Conservation (phyloP, 2,329 filamentous ascomycete species). For the Cercospora sojina region DNA sequence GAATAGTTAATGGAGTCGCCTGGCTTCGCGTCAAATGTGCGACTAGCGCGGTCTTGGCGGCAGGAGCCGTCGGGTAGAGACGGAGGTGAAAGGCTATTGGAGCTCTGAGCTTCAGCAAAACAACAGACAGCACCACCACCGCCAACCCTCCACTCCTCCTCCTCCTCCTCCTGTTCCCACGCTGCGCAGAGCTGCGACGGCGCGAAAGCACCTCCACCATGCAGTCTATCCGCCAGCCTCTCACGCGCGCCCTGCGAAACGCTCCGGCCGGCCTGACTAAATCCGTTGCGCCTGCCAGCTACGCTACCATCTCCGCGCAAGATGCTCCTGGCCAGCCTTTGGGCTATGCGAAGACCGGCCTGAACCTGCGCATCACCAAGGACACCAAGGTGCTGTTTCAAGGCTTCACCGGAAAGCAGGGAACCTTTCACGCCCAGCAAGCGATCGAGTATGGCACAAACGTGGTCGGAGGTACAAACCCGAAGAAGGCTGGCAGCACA, state of each 20-base stretch:
- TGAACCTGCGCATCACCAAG: conserved; percentile 85
- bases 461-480: conserved; percentile 96
- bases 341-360: conserved; percentile 39
- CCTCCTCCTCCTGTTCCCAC: neutral
- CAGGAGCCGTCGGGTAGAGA: neutral
- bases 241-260: conserved; percentile 66
- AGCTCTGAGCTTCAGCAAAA: conserved; percentile 4
- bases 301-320: conserved; percentile 65
- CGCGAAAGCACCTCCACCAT: conserved; percentile 53
- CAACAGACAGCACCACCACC: conserved; percentile 1
- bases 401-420: conserved; percentile 76
- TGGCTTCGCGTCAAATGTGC: neutral
- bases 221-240: conserved; percentile 79
- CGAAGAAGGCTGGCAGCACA: conserved; percentile 91
- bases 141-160: conserved; percentile 1
- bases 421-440: conserved; percentile 93
- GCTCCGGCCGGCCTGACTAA: conserved; percentile 48
- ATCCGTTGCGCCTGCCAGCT: conserved; percentile 62
- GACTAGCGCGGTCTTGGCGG: conserved; percentile 1
- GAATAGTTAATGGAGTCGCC: neutral
- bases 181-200: conserved; percentile 20
- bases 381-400: conserved; percentile 96
- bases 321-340: conserved; percentile 41
- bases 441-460: conserved; percentile 99
- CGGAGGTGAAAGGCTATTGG: conserved; percentile 5